Evolutionary conservation across 2,329 filamentous ascomycete genomes (phyloP), one percentile per base, ranked within the genome.

Genomic region (Mycogone perniciosa): DNA sequence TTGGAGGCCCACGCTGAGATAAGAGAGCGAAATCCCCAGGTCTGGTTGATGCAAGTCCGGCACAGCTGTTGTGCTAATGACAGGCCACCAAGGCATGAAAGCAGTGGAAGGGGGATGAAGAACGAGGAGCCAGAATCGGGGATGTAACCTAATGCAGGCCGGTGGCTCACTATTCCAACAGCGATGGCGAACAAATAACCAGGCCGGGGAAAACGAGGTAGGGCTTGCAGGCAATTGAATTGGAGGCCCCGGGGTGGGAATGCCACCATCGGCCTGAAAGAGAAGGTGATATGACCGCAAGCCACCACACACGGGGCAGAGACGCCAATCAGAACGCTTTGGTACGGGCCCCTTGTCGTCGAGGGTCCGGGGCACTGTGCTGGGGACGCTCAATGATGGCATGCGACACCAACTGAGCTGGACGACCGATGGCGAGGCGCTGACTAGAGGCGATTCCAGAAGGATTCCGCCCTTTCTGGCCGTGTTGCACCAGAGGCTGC

Each of bases 221-320:
- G 49, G 56, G 51, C 52, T 20, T 50, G 53, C 57, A 48, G 56
- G 54, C 62, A 62, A 65, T 55, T 63, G 56, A 64, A 57, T 46
- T 56, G 46, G 48, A 49, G 55, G 56, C 10, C 35, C 55, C 46
- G 38, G 31, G 47, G 58, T 57, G 62, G 60, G 59, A 60, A 66
- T 65, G 61, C 64, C 60, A 67, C 65, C 60, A 59, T 60, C 54
- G 55, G 55, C 65, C 65, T 58, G 57, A 67, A 67, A 56, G 51
- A 68, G 65, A 68, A 68, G 65, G 65, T 68, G 62, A 57, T 62
- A 60, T 61, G 56, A 52, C 48, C 31, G 54, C 57, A 59, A 62
- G 60, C 59, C 64, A 65, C 64, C 62, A 60, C 57, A 57, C 56
- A 56, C 57, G 54, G 57, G 46, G 50, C 54, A 42, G 10, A 52